phyloP scores from a whole-genome alignment of 2,329 filamentous ascomycete species.

The Aspergillus ruber region DNA sequence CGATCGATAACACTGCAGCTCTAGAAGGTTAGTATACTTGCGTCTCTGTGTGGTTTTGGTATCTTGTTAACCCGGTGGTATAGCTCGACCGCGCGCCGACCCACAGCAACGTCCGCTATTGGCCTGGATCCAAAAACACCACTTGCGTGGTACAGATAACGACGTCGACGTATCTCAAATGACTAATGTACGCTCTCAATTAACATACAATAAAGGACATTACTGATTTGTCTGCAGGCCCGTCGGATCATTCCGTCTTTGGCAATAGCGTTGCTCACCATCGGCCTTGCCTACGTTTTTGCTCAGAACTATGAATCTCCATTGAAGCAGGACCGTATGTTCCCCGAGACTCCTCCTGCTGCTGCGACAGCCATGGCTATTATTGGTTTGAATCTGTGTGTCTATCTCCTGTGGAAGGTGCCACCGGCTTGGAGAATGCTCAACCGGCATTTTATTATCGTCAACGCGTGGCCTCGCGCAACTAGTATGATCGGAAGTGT shows the following conservation, averaged over 20 bases:
- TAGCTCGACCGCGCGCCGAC: conserved; percentile 34
- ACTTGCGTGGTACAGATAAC: conserved; percentile 30
- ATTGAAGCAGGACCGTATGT: conserved; percentile 41
- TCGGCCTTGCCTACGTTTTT: conserved; percentile 40
- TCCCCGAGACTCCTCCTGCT: conserved; percentile 45
- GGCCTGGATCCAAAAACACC: conserved; percentile 40
- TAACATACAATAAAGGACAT: not conserved
- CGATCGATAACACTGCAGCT: conserved; percentile 28
- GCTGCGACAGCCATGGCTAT: conserved; percentile 47
- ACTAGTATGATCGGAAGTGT: conserved; percentile 48
- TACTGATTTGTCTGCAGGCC: conserved; percentile 18
- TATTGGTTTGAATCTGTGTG: conserved; percentile 43
- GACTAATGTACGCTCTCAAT: conserved; percentile 25
- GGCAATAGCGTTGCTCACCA: conserved; percentile 30
- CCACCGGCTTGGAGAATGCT: conserved; percentile 50
- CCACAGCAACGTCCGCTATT: conserved; percentile 32
- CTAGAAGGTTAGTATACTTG: conserved; percentile 26
- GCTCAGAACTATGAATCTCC: conserved; percentile 46
- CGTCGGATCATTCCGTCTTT: conserved; percentile 44
- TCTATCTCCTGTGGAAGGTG: conserved; percentile 48
- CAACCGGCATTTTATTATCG: conserved; percentile 51
- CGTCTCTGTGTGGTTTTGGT: not conserved
- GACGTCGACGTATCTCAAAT: conserved; percentile 27
- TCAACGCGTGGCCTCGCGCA: conserved; percentile 48
- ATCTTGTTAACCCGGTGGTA: conserved; percentile 11